phyloP scores from a whole-genome alignment of 441 rosid genomes.

The Eruca vesicaria region DNA sequence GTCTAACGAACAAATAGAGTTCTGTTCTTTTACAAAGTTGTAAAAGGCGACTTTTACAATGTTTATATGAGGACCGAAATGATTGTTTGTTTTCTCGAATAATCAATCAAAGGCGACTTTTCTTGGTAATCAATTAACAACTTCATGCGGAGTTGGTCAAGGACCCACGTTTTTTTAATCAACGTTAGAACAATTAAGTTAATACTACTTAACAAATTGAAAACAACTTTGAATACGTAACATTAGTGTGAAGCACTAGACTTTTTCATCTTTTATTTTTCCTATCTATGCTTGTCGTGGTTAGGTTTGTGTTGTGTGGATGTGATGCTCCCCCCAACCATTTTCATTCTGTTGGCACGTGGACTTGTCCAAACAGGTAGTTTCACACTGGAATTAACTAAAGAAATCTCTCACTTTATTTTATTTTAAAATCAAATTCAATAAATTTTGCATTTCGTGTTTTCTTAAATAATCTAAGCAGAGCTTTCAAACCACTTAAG shows the following conservation, averaged over 20 bases:
- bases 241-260: background rate
- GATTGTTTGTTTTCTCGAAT: background rate
- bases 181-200: background rate
- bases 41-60: background rate
- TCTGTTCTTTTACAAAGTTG: slow-evolving; percentile 8
- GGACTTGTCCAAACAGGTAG: background rate
- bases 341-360: slow-evolving; percentile 7
- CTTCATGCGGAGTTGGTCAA: slow-evolving; percentile 29
- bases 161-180: background rate
- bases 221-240: background rate
- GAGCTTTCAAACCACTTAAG: slow-evolving; percentile 10
- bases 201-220: background rate
- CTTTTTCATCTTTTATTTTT: background rate
- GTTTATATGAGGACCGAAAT: background rate
- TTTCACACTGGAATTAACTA: background rate
- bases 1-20: slow-evolving; percentile 13
- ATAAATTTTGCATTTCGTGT: background rate
- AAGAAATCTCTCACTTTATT: background rate
- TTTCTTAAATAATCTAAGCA: background rate
- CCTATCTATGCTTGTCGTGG: background rate
- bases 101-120: background rate
- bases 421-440: background rate
- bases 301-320: slow-evolving; percentile 32
- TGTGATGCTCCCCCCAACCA: slow-evolving; percentile 22
- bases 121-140: slow-evolving; percentile 13